These are phyloP conservation scores for Aspergillus carlsbadensis DNA, from an alignment of 495 filamentous ascomycete species.

Conservation along the genomic window DNA sequence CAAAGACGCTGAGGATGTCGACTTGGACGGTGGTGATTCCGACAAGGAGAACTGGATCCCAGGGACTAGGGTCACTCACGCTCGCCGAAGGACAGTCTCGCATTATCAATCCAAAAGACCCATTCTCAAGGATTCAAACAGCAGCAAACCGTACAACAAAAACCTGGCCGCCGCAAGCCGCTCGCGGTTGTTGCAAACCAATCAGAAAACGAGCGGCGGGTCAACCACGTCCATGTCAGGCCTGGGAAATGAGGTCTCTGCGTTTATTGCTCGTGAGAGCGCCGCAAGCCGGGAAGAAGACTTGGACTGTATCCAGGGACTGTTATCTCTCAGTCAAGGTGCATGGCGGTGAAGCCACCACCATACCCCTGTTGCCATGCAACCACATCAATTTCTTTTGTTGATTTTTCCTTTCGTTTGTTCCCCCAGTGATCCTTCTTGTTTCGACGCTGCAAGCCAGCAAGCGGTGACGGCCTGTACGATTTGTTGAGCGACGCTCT, in stretches of 20 bases:
- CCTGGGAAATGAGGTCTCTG: constrained; percentile 58
- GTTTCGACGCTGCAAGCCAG: constrained; percentile 33
- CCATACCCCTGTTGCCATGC: constrained; percentile 4
- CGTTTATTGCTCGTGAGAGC: constrained; percentile 62
- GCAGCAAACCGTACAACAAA: constrained; percentile 23
- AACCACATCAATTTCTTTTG: constrained; percentile 16
- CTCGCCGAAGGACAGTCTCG: constrained; percentile 37
- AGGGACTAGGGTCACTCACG: constrained; percentile 42
- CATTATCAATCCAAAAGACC: constrained; percentile 35
- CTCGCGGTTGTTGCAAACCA: constrained; percentile 32
- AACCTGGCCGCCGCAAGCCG: constrained; percentile 27
- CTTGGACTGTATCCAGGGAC: constrained; percentile 73
- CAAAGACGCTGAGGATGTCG: constrained; percentile 32
- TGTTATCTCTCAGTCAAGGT: constrained; percentile 71
- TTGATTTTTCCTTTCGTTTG: constrained; percentile 22
- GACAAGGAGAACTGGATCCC: constrained; percentile 94
- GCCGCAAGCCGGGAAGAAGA: constrained; percentile 66
- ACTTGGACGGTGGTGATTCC: constrained; percentile 63
- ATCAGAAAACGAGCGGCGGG: constrained; percentile 14
- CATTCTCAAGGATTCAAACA: constrained; percentile 48
- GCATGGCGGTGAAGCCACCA: constrained; percentile 48
- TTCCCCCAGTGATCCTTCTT: constrained; percentile 28
- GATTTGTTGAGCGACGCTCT: constrained; percentile 26
- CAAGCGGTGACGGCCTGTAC: constrained; percentile 35
- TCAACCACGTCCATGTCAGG: constrained; percentile 34